Base-by-base conservation (phyloP, 202 grass and related monocot species). In the Saccharum hybrid region DNA sequence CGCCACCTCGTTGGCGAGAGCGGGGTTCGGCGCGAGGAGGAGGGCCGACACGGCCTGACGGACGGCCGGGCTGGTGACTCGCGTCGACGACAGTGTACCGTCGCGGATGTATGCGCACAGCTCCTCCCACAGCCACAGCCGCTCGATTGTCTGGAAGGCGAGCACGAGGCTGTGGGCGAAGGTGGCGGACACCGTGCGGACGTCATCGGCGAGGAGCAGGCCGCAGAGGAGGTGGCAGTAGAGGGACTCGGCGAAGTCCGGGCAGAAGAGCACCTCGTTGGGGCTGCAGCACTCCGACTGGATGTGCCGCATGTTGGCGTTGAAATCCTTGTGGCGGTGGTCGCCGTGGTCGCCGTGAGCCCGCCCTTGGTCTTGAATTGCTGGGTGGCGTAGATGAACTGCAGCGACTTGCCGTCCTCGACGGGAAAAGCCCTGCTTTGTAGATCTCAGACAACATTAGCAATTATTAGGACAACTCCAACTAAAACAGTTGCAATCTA, bases 171-270 rank as follows among this genome's bases (percentile, higher is more conserved):
- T 97, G 75, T 97, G 92, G 7, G 82, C 90, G 88, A 97, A 97
- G 15, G 82, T 85, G 21, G 94, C 77, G 11, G 51, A 94, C 5
- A 97, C 75, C n/a, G 76, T 62, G 73, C 84, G 94, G 49, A 97
- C 94, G 19, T 97, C 84, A 48, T 30, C 79, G 3, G 90, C 70
- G 68, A 62, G 61, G 51, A 93, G 72, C 13, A 97, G 88, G 51
- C 94, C 94, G 65, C 92, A 93, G 19, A 97, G 79, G 74, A 97
- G 94, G 90, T 97, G 92, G 85, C 94, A 97, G 76, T 97, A 97
- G 56, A 97, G 82, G n/a, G 94, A 90, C 71, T 97, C 84, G 7
- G 68, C 78, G 76, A 94, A 94, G 83, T 97, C 90, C 11, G 88
- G 10, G 48, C 80, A 82, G 86, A 94, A 92, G 81, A 97, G 81